phyloP scores from a whole-genome alignment of 2,329 filamentous ascomycete genomes.

The Daldinia sp. region DNA sequence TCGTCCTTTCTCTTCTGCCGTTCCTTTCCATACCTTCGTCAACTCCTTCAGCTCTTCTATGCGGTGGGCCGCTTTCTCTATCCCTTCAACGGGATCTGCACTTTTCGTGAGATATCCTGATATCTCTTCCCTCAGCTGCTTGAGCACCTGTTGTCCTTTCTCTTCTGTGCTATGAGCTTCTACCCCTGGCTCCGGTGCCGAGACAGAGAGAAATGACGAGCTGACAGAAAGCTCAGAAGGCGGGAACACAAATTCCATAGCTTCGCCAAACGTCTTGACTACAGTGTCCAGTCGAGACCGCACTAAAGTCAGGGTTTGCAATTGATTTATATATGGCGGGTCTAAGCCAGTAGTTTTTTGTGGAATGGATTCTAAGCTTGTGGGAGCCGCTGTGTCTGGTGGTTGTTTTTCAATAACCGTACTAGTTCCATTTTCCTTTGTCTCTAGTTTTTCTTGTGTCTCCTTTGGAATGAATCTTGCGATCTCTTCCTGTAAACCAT shows the following conservation, averaged over 20 bases:
- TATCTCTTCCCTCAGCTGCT: slow-evolving; percentile 78
- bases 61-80: slow-evolving; percentile 78
- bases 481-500: slow-evolving; percentile 78
- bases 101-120: slow-evolving; percentile 69
- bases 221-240: slow-evolving; percentile 87
- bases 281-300: slow-evolving; percentile 87
- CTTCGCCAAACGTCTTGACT: slow-evolving; percentile 91
- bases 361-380: slow-evolving; percentile 41
- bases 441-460: slow-evolving; percentile 52
- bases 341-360: slow-evolving; percentile 42
- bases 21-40: slow-evolving; percentile 91
- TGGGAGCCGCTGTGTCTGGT: slow-evolving; percentile 40
- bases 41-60: slow-evolving; percentile 84
- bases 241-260: slow-evolving; percentile 94
- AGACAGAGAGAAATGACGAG: slow-evolving; percentile 90
- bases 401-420: slow-evolving; percentile 40
- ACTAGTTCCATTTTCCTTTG: slow-evolving; percentile 39
- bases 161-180: slow-evolving; percentile 78
- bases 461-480: slow-evolving; percentile 74
- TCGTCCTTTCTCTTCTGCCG: slow-evolving; percentile 90
- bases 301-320: slow-evolving; percentile 86
- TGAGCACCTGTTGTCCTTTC: slow-evolving; percentile 85
- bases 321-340: slow-evolving; percentile 78
- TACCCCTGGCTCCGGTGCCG: slow-evolving; percentile 79
- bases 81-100: slow-evolving; percentile 71